Percentiles rank a stretch among this genome's conserved stretches.
Evolutionary conservation across 805 yeast genomes (phyloP).

Genomic region (Phaffomyces antillensis): DNA sequence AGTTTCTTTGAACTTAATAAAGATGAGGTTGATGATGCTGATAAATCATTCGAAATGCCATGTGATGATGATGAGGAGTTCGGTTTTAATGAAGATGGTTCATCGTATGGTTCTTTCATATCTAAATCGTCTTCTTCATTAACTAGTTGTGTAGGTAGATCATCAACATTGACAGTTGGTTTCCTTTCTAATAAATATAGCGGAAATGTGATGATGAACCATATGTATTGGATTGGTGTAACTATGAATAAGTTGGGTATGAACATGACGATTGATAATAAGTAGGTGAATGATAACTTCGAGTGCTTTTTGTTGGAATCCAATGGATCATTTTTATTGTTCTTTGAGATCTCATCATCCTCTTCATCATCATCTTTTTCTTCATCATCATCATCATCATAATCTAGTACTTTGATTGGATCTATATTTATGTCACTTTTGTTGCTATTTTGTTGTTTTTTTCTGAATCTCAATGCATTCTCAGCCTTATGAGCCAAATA

Average conservation of each 20-base stretch:
- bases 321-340: neutral
- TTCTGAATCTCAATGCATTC: conserved; percentile 10
- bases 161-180: neutral
- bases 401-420: neutral
- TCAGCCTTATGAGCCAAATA: conserved; percentile 22
- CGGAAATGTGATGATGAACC: conserved; percentile 54
- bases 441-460: conserved; percentile 2
- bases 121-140: conserved; percentile 1
- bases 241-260: conserved; percentile 43
- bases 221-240: conserved; percentile 43
- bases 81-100: neutral
- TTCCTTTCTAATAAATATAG: conserved; percentile 34
- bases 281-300: conserved; percentile 7
- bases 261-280: conserved; percentile 30
- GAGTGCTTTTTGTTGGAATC: neutral
- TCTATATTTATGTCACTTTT: neutral
- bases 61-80: neutral
- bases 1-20: neutral
- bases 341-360: neutral
- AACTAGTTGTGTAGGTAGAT: too few species aligned
- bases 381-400: neutral
- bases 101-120: conserved; percentile 4
- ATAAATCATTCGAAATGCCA: neutral
- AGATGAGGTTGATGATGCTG: neutral
- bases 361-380: neutral